Evolutionary conservation across 768 basidiomycete species (phyloP), one percentile per base, ranked within the genome.

Genomic region (Mycena chlorophos): DNA sequence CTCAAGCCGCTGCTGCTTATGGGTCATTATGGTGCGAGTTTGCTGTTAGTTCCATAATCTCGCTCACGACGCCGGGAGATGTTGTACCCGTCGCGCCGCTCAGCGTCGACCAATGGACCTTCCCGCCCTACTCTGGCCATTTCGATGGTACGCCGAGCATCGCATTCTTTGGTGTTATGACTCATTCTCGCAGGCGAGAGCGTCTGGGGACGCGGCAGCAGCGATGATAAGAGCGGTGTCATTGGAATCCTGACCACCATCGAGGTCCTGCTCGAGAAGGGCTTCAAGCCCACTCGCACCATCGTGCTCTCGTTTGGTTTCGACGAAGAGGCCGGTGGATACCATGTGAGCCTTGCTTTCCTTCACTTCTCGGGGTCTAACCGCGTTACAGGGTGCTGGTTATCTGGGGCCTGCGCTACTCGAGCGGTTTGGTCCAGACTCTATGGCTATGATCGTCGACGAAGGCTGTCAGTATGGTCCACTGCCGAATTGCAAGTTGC

Each of bases 151-250:
- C n/a, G 59, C 28, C 13, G 2, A 3, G 16, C 20, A 19, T 16
- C 14, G 23, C 0, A 29, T 2, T 13, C 25, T 2, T 39, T 17
- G 14, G n/a, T n/a, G 16, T 22, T 13, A 34, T 23, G 38, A 3
- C 16, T 51, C 52, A 26, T 46, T 45, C 19, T 12, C 26, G 22
- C 26, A 76, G 75, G 76, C 17, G 58, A 80, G 51, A 79, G 75
- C 60, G 73, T 93, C n/a, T 91, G 88, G 88, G 91, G 91, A 10
- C 78, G 91, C 16, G 91, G 91, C 39, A 78, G 80, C 48, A 73
- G 73, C 2, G 89, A 93, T 63, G 88, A 90, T 71, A 94, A 93
- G 74, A 81, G 79, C 47, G 84, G 83, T 22, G 65, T 89, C 34
- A 83, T 89, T 52, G 80, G 82, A n/a, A 81, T 82, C 64, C 69